phyloP scores from a whole-genome alignment of 1,139 yeast species.

The Meyerozyma carpophila region DNA sequence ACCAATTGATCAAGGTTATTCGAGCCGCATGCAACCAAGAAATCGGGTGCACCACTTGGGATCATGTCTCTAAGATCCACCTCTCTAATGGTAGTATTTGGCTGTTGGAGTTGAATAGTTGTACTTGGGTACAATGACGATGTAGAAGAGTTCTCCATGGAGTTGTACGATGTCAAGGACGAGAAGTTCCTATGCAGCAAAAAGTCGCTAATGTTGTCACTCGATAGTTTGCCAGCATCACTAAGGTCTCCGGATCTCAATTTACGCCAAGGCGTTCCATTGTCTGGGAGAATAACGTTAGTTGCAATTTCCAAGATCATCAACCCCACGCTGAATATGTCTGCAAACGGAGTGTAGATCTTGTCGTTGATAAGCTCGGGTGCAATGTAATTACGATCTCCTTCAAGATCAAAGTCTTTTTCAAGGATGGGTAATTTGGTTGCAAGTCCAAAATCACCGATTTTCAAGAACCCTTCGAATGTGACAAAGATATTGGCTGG shows the following conservation, averaged over 20 bases:
- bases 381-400: slow-evolving; percentile 96
- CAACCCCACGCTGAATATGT: slow-evolving; percentile 86
- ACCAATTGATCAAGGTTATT: slow-evolving; percentile 76
- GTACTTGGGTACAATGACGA: slow-evolving; percentile 9
- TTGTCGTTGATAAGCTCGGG: slow-evolving; percentile 88
- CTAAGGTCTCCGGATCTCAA: slow-evolving; percentile 90
- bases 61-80: slow-evolving; percentile 23
- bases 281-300: slow-evolving; percentile 89
- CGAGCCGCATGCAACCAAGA: slow-evolving; percentile 64
- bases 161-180: slow-evolving; percentile 30
- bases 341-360: slow-evolving; percentile 87
- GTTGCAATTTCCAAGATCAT: slow-evolving; percentile 95
- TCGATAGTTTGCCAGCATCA: slow-evolving; percentile 85
- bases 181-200: slow-evolving; percentile 36
- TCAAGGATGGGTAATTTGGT: slow-evolving; percentile 51
- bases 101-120: slow-evolving; percentile 2
- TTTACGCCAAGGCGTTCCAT: slow-evolving; percentile 97
- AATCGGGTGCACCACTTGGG: slow-evolving; percentile 83
- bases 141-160: slow-evolving; percentile 5
- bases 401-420: slow-evolving; percentile 79
- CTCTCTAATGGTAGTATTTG: slow-evolving; percentile 3
- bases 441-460: slow-evolving; percentile 73
- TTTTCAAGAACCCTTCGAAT: slow-evolving; percentile 85
- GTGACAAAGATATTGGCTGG: slow-evolving; percentile 94
- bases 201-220: slow-evolving; percentile 44